Evolutionary conservation across 768 basidiomycete genomes (phyloP).

Genomic region (Udeniomyces megalosporus): DNA sequence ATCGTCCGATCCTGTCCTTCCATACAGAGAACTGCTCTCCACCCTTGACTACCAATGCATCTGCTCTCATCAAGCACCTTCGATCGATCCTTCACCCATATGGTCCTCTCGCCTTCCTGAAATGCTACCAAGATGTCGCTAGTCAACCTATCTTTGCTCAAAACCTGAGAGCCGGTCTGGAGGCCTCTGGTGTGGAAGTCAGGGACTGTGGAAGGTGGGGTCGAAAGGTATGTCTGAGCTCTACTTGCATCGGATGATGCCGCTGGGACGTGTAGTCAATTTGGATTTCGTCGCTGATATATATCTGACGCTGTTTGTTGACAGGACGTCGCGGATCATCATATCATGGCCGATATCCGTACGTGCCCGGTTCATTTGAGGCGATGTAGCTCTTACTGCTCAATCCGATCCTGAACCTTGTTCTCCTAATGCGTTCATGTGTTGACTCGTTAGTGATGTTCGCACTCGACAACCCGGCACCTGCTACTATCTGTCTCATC

Average conservation of each 20-base stretch:
- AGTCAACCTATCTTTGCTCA: conserved; percentile 2
- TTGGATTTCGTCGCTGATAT: not conserved
- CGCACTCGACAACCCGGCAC: conserved; percentile 7
- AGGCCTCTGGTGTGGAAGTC: conserved; percentile 7
- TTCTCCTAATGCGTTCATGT: too few relatives aligned
- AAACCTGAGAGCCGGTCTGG: conserved; percentile 7
- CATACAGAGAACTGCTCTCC: conserved; percentile 9
- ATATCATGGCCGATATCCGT: conserved; percentile 5
- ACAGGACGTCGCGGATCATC: conserved; percentile 4
- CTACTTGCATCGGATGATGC: too few relatives aligned
- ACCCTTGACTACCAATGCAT: conserved; percentile 2
- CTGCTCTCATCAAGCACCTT: not conserved
- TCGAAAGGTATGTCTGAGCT: not conserved
- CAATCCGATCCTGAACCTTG: too few relatives aligned
- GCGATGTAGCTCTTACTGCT: too few relatives aligned
- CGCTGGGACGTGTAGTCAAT: not conserved
- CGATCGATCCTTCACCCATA: not conserved
- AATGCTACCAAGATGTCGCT: conserved; percentile 8
- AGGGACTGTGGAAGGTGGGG: conserved; percentile 11
- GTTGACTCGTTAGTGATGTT: too few relatives aligned
- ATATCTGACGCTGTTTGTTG: not conserved
- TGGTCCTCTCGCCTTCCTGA: not conserved
- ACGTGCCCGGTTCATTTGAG: too few relatives aligned
- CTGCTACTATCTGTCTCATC: conserved; percentile 6
- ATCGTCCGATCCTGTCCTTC: not conserved